These are phyloP conservation scores for Candida easanensis DNA, from an alignment of 805 yeast genomes.

Conservation along the genomic window DNA sequence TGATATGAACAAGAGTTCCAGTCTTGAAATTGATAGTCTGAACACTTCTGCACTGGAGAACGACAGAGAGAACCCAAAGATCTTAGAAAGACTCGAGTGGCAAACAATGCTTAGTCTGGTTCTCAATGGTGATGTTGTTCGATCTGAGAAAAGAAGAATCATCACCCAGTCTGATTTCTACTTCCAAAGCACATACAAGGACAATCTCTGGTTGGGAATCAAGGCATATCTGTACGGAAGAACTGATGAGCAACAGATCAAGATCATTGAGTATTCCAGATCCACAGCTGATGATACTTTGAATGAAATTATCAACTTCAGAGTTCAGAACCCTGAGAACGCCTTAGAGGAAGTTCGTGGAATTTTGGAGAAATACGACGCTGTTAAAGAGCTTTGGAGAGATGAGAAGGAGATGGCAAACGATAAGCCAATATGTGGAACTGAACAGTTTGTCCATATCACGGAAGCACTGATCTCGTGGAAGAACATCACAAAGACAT, in stretches of 20 bases:
- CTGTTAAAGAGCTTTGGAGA: constrained; percentile 75
- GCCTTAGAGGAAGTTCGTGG: constrained; percentile 52
- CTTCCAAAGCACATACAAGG: constrained; percentile 54
- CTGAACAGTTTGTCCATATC: constrained; percentile 59
- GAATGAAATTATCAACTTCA: constrained; percentile 65
- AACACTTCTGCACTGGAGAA: constrained; percentile 20
- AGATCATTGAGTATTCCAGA: constrained; percentile 65
- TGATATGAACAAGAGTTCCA: constrained; percentile 34
- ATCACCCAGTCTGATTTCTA: constrained; percentile 51
- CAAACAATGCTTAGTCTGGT: constrained; percentile 90
- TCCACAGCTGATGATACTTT: constrained; percentile 70
- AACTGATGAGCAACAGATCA: constrained; percentile 72
- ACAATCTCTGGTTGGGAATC: constrained; percentile 84
- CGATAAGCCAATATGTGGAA: constrained; percentile 71
- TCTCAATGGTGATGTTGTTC: constrained; percentile 90
- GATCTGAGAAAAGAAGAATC: constrained; percentile 81
- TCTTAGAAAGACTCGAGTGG: constrained; percentile 88
- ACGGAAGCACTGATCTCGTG: constrained; percentile 82
- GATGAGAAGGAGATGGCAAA: constrained; percentile 71
- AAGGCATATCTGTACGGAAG: constrained; percentile 80
- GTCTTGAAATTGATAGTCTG: constrained; percentile 46
- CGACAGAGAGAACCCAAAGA: constrained; percentile 33
- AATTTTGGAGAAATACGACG: constrained; percentile 59
- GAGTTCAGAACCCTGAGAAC: constrained; percentile 43
- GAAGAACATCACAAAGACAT: constrained; percentile 71